Base-by-base conservation (phyloP, 768 basidiomycete genomes). In the Tricholoma sp. region DNA sequence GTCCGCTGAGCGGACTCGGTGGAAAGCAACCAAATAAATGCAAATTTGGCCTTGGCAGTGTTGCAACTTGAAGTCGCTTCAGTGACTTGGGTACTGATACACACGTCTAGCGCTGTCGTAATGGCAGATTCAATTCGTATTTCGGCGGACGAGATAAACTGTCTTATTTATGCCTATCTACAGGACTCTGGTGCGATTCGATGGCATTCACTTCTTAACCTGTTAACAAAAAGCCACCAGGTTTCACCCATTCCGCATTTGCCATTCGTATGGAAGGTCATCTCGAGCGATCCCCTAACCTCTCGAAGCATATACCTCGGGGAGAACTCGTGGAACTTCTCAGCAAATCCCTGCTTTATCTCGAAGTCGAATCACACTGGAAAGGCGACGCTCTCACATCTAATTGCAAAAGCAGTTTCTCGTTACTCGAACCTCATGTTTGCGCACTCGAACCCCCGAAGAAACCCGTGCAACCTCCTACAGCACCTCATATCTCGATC, bases 361-460 rank as follows among this genome's bases (percentile, higher is more conserved):
- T 79, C 18, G 91, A 94, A 72, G 88, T 89, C 53, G 91, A 94
- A 74, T 80, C 85, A 6, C 91, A 93, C 64, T 93, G 88, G 85
- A 81, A 83, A 59, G 79, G 78, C 8, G 83, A 83, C 65, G 74
- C 76, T 34, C 72, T 87, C 57, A 79, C 82, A 6, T 76, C 74
- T 46, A 83, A 81, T 63, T 94, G 91, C 79, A 85, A 82, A 65
- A 75, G 79, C 32, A 69, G 78, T 10, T 92, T 93, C 74, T 85
- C 87, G 16, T 73, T 94, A n/a, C 76, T 93, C 27, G 85, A 89
- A 57, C 80, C 73, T 2, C 91, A 94, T 64, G 75, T 82, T 21
- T 94, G 91, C 68, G 84, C 85, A 18, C 52, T 76, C 32, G 82
- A 85, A 53, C 54, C 67, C 7, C 49, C 63, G 39, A 46, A 35